Conservation (phyloP, 148 eudicot species). For the Fallopia convolvulus region DNA sequence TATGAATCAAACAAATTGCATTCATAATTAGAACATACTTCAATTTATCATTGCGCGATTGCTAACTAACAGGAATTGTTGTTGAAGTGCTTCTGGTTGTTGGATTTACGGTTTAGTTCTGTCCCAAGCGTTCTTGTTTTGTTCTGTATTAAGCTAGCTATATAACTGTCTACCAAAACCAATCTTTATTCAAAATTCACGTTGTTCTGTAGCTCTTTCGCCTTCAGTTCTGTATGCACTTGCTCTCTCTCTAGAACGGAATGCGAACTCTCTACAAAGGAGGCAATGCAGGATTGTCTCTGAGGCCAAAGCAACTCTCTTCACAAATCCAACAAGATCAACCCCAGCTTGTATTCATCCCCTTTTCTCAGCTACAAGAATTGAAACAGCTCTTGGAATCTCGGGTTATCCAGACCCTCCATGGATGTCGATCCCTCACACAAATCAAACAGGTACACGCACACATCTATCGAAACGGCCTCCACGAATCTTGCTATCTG, state of each 20-base stretch:
- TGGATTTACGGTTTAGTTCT: too few relatives aligned
- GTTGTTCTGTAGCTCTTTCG: too few relatives aligned
- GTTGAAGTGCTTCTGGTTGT: too few relatives aligned
- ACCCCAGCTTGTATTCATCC: background rate
- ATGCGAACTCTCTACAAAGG: background rate
- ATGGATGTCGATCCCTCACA: conserved; percentile 19
- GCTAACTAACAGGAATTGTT: too few relatives aligned
- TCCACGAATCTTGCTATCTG: conserved; percentile 29
- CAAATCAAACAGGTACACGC: conserved; percentile 36
- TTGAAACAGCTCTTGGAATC: conserved; percentile 21
- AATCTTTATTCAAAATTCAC: too few relatives aligned
- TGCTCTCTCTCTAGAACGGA: background rate
- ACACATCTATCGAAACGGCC: conserved; percentile 25
- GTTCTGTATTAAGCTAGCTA: too few relatives aligned
- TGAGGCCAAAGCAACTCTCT: background rate
- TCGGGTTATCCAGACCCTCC: conserved; percentile 20
- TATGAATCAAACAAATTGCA: too few relatives aligned
- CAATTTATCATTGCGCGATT: too few relatives aligned
- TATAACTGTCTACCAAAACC: too few relatives aligned
- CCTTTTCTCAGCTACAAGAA: background rate
- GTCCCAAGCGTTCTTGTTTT: too few relatives aligned
- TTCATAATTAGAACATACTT: too few relatives aligned
- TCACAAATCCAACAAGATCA: background rate
- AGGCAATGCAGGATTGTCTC: background rate
- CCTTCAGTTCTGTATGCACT: too few relatives aligned